These are phyloP conservation scores for Citrullus colocynthis DNA, from an alignment of 306 rosid species.

Conservation along the genomic window DNA sequence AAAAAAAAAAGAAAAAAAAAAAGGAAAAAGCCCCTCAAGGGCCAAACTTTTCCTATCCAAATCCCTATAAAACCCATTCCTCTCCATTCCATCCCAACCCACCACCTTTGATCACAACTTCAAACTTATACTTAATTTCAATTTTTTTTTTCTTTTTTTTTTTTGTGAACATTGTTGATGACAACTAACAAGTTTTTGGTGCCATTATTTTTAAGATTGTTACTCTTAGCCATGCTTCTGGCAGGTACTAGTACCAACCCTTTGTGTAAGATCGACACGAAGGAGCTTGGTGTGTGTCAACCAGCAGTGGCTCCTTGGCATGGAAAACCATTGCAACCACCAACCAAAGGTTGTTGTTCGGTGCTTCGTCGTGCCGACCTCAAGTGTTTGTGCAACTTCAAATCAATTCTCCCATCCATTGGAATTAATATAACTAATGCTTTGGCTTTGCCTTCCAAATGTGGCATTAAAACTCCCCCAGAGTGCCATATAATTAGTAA, in stretches of 20 bases:
- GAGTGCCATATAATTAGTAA: constrained; percentile 29
- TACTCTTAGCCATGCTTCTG: constrained; percentile 22
- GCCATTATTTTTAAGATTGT: constrained; percentile 16
- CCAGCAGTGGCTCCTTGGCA: constrained; percentile 14
- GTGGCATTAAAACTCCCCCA: constrained; percentile 35
- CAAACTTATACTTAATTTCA: neutral
- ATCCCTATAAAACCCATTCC: no score
- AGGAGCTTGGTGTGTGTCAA: constrained; percentile 21
- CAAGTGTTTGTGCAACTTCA: constrained; percentile 39
- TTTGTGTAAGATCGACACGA: constrained; percentile 34
- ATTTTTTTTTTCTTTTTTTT: no score
- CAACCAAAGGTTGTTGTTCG: constrained; percentile 31
- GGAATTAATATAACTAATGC: constrained; percentile 43
- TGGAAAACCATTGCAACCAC: constrained; percentile 27
- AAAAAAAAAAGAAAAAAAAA: no score
- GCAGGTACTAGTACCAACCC: constrained; percentile 14
- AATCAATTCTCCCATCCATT: constrained; percentile 20
- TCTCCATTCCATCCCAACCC: no score
- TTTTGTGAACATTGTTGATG: no score
- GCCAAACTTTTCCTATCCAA: no score
- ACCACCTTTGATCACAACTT: no score
- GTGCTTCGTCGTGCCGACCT: constrained; percentile 32
- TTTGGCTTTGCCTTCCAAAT: constrained; percentile 42
- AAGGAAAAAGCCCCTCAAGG: no score
- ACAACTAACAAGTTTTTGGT: neutral